Percentiles rank a stretch among this genome's conserved stretches.
Conservation (phyloP, 148 eudicot species). For the Rhododendron williamsianum region DNA sequence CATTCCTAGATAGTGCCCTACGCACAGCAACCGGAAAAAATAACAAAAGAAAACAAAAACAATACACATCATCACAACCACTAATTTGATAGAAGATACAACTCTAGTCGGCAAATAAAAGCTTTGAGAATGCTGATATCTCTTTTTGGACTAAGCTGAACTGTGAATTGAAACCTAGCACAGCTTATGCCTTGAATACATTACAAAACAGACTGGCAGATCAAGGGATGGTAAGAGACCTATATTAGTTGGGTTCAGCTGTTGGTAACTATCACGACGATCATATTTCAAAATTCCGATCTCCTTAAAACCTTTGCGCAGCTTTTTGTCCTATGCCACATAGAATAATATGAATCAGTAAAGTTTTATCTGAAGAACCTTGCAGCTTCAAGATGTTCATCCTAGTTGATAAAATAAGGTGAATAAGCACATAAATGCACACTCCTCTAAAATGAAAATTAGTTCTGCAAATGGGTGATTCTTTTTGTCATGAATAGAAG, state of each 20-base stretch:
- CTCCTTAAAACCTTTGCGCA: conserved; percentile 66
- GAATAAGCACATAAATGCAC: background rate
- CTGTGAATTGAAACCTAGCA: background rate
- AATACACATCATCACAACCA: background rate
- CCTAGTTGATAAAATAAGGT: background rate
- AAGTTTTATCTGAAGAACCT: background rate
- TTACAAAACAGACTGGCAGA: background rate
- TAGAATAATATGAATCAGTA: conserved; percentile 5
- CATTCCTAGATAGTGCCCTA: conserved; percentile 96
- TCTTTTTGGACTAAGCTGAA: background rate
- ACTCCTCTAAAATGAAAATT: conserved; percentile 7
- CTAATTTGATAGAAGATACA: background rate
- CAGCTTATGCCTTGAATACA: conserved; percentile 4
- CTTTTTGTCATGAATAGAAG: background rate
- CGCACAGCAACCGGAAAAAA: conserved; percentile 4
- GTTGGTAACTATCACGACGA: conserved; percentile 46
- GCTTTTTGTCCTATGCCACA: conserved; percentile 53
- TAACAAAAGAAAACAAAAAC: background rate
- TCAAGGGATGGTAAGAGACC: conserved; percentile 32
- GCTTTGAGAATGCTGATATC: background rate
- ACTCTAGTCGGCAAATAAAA: background rate
- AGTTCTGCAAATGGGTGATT: background rate
- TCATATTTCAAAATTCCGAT: conserved; percentile 62
- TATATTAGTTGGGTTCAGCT: conserved; percentile 89
- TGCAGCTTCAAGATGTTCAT: conserved; percentile 4